These are phyloP conservation scores for Chenopodium quinoa DNA, from an alignment of 148 eudicot species.

Conservation along the genomic window DNA sequence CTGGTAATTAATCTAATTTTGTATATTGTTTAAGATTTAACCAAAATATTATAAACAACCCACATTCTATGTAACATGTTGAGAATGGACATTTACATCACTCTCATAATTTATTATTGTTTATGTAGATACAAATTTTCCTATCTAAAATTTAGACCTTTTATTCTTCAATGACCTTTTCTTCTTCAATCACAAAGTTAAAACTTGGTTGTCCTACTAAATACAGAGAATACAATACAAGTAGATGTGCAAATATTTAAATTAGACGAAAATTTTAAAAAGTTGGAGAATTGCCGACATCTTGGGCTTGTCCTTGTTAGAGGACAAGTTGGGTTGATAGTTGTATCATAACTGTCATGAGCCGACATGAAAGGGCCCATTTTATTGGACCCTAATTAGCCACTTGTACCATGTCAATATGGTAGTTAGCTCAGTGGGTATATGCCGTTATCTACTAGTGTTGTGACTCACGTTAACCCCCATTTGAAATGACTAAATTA, in stretches of 20 bases:
- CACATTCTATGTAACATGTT: too few relatives aligned
- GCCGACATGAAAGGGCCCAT: slow-evolving; percentile 12
- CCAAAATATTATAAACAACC: too few relatives aligned
- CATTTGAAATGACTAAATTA: not conserved
- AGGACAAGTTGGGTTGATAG: slow-evolving; percentile 9
- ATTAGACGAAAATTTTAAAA: not conserved
- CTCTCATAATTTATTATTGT: too few relatives aligned
- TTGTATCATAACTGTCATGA: not conserved
- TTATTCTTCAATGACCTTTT: too few relatives aligned
- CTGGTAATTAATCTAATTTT: too few relatives aligned
- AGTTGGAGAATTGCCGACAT: slow-evolving; percentile 14
- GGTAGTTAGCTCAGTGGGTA: slow-evolving; percentile 5
- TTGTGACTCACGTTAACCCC: not conserved
- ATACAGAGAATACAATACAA: too few relatives aligned
- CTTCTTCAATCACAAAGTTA: too few relatives aligned
- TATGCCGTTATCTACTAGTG: not conserved
- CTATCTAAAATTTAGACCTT: too few relatives aligned
- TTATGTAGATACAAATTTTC: too few relatives aligned
- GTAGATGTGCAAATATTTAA: not conserved
- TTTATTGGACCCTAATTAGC: slow-evolving; percentile 6
- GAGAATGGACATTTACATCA: too few relatives aligned
- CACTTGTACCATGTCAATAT: not conserved
- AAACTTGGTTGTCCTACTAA: too few relatives aligned
- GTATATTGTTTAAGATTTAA: too few relatives aligned
- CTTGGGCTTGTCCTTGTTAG: slow-evolving; percentile 12